These are phyloP conservation scores for Parathielavia hyrcaniae DNA, from an alignment of 495 filamentous ascomycete genomes.

Conservation along the genomic window DNA sequence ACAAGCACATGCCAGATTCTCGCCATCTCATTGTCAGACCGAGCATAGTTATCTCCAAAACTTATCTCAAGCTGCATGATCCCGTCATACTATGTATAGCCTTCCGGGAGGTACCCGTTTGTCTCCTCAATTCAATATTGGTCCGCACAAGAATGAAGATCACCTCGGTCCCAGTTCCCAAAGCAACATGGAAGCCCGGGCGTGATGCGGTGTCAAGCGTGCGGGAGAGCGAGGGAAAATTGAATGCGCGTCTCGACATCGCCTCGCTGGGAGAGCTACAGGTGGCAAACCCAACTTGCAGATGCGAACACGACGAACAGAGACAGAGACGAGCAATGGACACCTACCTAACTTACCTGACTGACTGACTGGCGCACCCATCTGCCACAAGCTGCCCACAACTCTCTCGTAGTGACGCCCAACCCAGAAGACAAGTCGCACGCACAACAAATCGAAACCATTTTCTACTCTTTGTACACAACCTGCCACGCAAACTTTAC, in stretches of 20 bases:
- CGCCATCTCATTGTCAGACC: background rate
- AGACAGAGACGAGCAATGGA: background rate
- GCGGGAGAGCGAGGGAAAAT: too few relatives aligned
- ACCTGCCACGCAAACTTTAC: conserved; percentile 28
- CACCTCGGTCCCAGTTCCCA: too few relatives aligned
- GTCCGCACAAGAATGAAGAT: too few relatives aligned
- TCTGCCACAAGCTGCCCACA: background rate
- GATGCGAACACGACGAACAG: background rate
- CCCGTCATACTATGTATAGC: background rate
- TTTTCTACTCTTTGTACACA: background rate
- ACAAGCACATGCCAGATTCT: background rate
- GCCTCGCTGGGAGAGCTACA: background rate
- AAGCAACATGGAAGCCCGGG: too few relatives aligned
- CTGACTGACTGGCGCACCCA: background rate
- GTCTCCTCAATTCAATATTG: background rate
- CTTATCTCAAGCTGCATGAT: background rate
- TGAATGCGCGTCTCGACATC: background rate
- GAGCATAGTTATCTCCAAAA: background rate
- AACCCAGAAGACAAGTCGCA: background rate
- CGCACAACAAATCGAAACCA: background rate
- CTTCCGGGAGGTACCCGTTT: background rate
- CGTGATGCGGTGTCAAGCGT: background rate
- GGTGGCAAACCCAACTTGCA: background rate
- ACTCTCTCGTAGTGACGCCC: conserved; percentile 10
- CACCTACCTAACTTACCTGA: too few relatives aligned